Conservation (phyloP, 2,329 filamentous ascomycete species). For the Laburnicola sp. region DNA sequence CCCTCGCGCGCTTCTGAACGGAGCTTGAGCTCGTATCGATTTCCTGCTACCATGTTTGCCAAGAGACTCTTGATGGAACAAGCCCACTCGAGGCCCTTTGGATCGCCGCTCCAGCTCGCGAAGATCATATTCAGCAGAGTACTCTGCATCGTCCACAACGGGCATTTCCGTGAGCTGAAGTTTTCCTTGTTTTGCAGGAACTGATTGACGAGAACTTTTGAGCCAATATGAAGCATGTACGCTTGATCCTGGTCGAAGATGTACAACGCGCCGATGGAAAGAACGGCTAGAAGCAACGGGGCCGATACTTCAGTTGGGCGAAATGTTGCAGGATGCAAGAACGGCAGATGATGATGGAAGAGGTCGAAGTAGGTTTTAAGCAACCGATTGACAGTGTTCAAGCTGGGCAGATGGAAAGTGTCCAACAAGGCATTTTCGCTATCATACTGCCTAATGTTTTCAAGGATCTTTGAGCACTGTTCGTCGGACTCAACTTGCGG, state of each 20-base stretch:
- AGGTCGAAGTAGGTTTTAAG: slow-evolving; percentile 94
- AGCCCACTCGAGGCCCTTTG: slow-evolving; percentile 96
- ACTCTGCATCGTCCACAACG: slow-evolving; percentile 97
- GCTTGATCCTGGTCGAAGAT: slow-evolving; percentile 97
- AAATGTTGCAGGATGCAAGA: slow-evolving; percentile 91
- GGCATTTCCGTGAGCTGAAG: slow-evolving; percentile 96
- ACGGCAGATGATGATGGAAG: slow-evolving; percentile 95
- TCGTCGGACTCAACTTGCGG: slow-evolving; percentile 84
- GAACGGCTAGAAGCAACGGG: slow-evolving; percentile 80
- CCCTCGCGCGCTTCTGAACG: slow-evolving; percentile 84
- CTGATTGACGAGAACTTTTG: slow-evolving; percentile 94
- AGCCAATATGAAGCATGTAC: slow-evolving; percentile 95
- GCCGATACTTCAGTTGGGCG: slow-evolving; percentile 77
- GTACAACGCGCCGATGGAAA: slow-evolving; percentile 95
- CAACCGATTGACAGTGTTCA: slow-evolving; percentile 84
- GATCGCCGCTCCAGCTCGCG: slow-evolving; percentile 97
- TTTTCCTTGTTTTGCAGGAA: slow-evolving; percentile 98
- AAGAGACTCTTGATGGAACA: slow-evolving; percentile 98
- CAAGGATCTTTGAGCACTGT: slow-evolving; percentile 80
- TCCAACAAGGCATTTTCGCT: slow-evolving; percentile 81
- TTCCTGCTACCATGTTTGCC: slow-evolving; percentile 98
- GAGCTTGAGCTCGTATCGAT: slow-evolving; percentile 93
- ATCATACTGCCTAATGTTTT: slow-evolving; percentile 81
- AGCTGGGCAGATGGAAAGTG: slow-evolving; percentile 82
- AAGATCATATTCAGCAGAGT: slow-evolving; percentile 98